These are phyloP conservation scores for Bidens hawaiensis DNA, from an alignment of 140 eudicot species.

Conservation along the genomic window DNA sequence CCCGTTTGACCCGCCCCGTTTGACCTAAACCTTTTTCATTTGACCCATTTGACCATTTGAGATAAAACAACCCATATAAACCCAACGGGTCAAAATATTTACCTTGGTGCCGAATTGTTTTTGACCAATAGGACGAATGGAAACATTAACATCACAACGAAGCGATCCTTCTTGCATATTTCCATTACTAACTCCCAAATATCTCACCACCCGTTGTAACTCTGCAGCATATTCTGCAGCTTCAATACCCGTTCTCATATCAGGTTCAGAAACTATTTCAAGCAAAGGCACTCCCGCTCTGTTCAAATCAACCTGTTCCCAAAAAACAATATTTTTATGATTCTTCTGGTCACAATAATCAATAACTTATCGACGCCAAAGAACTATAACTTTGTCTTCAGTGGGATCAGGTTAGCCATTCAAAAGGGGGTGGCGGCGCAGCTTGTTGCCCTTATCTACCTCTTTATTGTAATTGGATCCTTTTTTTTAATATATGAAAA, in stretches of 20 bases:
- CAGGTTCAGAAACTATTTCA: conserved; percentile 98
- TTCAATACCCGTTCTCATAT: conserved; percentile 90
- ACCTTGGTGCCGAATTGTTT: conserved; percentile 92
- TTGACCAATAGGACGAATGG: conserved; percentile 90
- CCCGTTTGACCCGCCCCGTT: neutral
- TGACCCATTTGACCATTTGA: neutral
- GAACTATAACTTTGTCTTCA: too few species aligned
- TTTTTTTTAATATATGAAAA: too few species aligned
- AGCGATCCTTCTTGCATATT: conserved; percentile 99
- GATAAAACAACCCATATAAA: neutral
- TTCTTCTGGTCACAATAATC: neutral
- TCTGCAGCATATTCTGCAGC: conserved; percentile 99
- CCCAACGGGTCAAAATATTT: neutral
- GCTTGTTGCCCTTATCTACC: too few species aligned
- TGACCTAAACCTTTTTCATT: neutral
- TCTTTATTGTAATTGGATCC: too few species aligned
- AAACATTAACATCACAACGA: conserved; percentile 96
- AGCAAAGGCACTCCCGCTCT: conserved; percentile 97
- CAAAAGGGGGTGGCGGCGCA: too few species aligned
- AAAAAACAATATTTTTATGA: neutral
- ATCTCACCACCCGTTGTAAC: conserved; percentile 87
- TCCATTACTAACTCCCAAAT: conserved; percentile 89
- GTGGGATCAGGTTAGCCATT: too few species aligned
- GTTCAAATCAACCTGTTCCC: conserved; percentile 83
- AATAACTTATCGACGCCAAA: too few species aligned